Evolutionary conservation across 768 basidiomycete species (phyloP).

Genomic region (Suillus cothurnatus): DNA sequence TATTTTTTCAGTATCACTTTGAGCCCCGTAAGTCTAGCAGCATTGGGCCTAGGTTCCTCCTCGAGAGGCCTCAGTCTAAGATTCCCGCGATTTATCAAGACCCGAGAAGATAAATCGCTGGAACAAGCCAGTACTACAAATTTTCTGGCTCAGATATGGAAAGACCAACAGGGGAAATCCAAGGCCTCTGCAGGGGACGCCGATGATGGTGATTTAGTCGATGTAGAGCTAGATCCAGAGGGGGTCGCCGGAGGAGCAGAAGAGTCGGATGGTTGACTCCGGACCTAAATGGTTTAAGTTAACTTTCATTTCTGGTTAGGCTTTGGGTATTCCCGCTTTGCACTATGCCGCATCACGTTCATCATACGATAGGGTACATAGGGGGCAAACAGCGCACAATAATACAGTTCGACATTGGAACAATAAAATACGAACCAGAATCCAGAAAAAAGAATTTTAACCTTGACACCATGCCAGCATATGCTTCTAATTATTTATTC

Average conservation of each 20-base stretch:
- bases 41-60: constrained; percentile 58
- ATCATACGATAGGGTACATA: neutral
- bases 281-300: neutral
- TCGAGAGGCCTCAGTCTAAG: constrained; percentile 76
- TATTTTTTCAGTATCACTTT: constrained; percentile 62
- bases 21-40: constrained; percentile 85
- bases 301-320: constrained; percentile 3
- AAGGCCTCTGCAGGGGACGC: constrained; percentile 35
- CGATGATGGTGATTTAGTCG: constrained; percentile 65
- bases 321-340: neutral
- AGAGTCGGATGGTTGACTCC: constrained; percentile 27
- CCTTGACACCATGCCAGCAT: neutral
- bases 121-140: constrained; percentile 73
- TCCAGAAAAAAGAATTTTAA: neutral
- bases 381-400: neutral
- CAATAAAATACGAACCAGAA: neutral
- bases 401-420: neutral
- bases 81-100: constrained; percentile 83
- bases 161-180: constrained; percentile 53
- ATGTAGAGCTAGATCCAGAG: constrained; percentile 43
- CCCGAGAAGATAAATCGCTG: constrained; percentile 72
- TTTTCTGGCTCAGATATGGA: constrained; percentile 71
- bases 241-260: constrained; percentile 28
- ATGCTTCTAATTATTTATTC: neutral
- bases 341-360: neutral